Base-by-base conservation (phyloP, 129 eudicot species). In the Pseudognaphalium luteoalbum region DNA sequence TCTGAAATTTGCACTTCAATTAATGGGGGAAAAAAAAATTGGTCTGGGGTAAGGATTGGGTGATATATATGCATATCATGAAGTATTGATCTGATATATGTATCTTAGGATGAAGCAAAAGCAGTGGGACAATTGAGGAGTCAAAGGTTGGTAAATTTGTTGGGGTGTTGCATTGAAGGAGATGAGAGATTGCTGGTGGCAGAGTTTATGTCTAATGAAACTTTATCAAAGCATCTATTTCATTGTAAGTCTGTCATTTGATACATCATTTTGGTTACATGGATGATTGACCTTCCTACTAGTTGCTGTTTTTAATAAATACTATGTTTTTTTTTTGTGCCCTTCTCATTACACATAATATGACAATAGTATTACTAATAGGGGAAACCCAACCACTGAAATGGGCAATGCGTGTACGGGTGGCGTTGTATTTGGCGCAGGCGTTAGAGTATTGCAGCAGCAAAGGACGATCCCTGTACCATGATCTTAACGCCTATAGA, bases 321-420 rank as follows among this genome's bases (percentile, higher is more conserved):
- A 25, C 28, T 25, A 25, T 25, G 0, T 25, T 25, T 25, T 25
- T 25, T 25, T 25, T 25, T 25, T 25, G 28, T 25, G 28, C 28
- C 28, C n/a, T 61, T 20, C 22, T 60, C 66, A 10, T 25, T 22
- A 28, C 25, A 28, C 22, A 11, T 62, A 16, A 17, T 32, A 32
- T 65, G 10, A 16, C 70, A 32, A 33, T 65, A 15, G 17, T 34
- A 16, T 7, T 7, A 37, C 8, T 7, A 37, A 65, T 21, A 93
- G 98, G 98, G 98, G 98, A 93, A 83, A 82, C 82, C n/a, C 97
- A 90, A 41, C 95, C 97, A 3, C 82, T 93, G 83, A 84, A 93
- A 83, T 93, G 98, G 98, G 89, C 95, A 68, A 93, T 93, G 97
- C 86, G 98, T 39, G 77, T 93, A 81, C 84, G 98, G 62, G 98